These are phyloP conservation scores for Saturnispora serradocipensis DNA, from an alignment of 805 yeast species.

Conservation along the genomic window DNA sequence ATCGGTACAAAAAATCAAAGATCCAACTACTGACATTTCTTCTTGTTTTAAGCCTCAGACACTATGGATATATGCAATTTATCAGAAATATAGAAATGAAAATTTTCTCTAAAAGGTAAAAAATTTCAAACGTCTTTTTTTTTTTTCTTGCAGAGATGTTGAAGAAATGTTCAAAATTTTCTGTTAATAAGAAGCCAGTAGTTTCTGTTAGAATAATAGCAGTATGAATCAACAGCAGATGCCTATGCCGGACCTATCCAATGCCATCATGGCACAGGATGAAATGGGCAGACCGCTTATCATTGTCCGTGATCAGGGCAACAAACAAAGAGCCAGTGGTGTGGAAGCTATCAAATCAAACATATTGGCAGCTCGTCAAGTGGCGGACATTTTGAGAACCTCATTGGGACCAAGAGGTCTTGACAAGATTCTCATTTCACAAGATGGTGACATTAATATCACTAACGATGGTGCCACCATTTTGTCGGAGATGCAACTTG, in stretches of 20 bases:
- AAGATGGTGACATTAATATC: slow-evolving; percentile 96
- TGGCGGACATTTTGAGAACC: slow-evolving; percentile 83
- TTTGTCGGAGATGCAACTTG: slow-evolving; percentile 89
- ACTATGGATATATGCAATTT: background rate
- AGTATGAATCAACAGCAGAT: slow-evolving; percentile 20
- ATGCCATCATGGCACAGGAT: slow-evolving; percentile 98
- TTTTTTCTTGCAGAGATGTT: background rate
- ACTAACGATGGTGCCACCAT: slow-evolving; percentile 99
- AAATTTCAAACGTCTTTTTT: background rate
- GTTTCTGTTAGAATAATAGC: background rate
- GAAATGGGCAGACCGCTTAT: slow-evolving; percentile 99
- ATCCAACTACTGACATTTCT: slow-evolving; percentile 88
- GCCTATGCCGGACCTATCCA: slow-evolving; percentile 85
- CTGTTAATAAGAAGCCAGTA: background rate
- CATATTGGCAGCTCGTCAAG: slow-evolving; percentile 90
- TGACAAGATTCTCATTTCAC: slow-evolving; percentile 89
- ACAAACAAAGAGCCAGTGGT: slow-evolving; percentile 55
- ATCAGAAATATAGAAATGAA: background rate
- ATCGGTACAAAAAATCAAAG: slow-evolving; percentile 83
- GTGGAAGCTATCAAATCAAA: slow-evolving; percentile 79
- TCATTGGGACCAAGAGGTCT: slow-evolving; percentile 98
- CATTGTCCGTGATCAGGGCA: slow-evolving; percentile 75
- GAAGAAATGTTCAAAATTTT: background rate
- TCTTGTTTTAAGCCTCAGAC: background rate
- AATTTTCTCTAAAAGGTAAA: background rate